Conservation (phyloP, 805 yeast species). For the Wickerhamomyces chambardii region DNA sequence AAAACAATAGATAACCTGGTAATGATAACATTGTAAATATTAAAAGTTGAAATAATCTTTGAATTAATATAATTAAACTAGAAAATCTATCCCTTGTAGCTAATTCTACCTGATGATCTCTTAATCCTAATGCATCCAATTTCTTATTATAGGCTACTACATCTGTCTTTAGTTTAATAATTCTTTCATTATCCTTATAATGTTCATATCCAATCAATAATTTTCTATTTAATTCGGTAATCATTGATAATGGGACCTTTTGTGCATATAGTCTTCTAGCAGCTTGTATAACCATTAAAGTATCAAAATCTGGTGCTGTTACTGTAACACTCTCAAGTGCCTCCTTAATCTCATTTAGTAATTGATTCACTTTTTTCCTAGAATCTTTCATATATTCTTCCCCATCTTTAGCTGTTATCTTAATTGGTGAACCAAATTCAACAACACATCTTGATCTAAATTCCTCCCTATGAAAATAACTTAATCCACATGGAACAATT, state of each 20-base stretch:
- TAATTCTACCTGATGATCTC: constrained; percentile 63
- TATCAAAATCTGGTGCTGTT: constrained; percentile 90
- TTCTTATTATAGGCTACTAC: constrained; percentile 63
- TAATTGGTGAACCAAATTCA: constrained; percentile 86
- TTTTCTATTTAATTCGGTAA: constrained; percentile 84
- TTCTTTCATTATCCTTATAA: constrained; percentile 63
- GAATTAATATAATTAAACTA: constrained; percentile 37
- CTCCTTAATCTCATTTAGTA: constrained; percentile 64
- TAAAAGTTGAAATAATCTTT: constrained; percentile 42
- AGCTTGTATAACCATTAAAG: constrained; percentile 89
- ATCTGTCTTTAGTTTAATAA: constrained; percentile 48
- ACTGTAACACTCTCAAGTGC: constrained; percentile 84
- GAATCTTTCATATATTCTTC: constrained; percentile 56
- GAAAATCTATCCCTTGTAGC: constrained; percentile 37
- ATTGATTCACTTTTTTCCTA: constrained; percentile 63
- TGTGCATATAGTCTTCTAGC: constrained; percentile 78
- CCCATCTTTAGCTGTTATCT: constrained; percentile 53
- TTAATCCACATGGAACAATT: constrained; percentile 93
- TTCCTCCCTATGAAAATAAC: constrained; percentile 90
- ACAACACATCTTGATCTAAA: constrained; percentile 92
- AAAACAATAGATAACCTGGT: constrained; percentile 79
- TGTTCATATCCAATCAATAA: constrained; percentile 76
- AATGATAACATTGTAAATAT: constrained; percentile 52
- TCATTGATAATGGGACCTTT: constrained; percentile 63
- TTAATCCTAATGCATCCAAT: constrained; percentile 53